Percentiles rank a stretch among this genome's conserved stretches.
Evolutionary conservation across 2,329 filamentous ascomycete species (phyloP).

Genomic region (Colletotrichum somersetense): DNA sequence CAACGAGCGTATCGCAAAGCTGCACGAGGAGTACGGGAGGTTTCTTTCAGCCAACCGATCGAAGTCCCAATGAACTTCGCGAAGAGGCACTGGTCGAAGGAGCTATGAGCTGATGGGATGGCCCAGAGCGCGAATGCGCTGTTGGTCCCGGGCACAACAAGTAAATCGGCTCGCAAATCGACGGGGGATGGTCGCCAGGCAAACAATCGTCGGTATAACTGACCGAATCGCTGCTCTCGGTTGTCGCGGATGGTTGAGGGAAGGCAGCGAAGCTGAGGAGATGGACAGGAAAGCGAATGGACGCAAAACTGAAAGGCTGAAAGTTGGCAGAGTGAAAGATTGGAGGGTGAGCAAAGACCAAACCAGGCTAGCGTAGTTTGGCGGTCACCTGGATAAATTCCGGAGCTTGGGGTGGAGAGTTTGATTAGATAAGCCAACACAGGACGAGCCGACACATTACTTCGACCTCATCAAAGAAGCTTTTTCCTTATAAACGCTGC

Average conservation of each 20-base stretch:
- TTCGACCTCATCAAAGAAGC: neutral
- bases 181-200: neutral
- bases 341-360: constrained; percentile 33
- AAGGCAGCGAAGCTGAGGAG: constrained; percentile 14
- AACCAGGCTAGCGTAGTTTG: constrained; percentile 32
- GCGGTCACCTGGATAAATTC: constrained; percentile 39
- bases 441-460: neutral
- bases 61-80: neutral
- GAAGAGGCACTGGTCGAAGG: neutral
- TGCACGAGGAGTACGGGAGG: neutral
- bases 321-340: constrained; percentile 39
- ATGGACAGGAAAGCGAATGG: neutral
- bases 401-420: neutral
- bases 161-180: neutral
- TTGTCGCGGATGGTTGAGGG: constrained; percentile 21
- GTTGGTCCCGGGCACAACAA: constrained; percentile 6
- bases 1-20: neutral
- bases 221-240: neutral
- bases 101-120: constrained; percentile 18
- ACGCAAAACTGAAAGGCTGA: constrained; percentile 35
- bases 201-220: neutral
- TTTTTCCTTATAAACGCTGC: no score
- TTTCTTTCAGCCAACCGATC: neutral
- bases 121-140: constrained; percentile 33
- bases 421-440: constrained; percentile 23